Evolutionary conservation across 345 rosid genomes (phyloP), one percentile per base, ranked within the genome.

Genomic region (Litchi chinensis): DNA sequence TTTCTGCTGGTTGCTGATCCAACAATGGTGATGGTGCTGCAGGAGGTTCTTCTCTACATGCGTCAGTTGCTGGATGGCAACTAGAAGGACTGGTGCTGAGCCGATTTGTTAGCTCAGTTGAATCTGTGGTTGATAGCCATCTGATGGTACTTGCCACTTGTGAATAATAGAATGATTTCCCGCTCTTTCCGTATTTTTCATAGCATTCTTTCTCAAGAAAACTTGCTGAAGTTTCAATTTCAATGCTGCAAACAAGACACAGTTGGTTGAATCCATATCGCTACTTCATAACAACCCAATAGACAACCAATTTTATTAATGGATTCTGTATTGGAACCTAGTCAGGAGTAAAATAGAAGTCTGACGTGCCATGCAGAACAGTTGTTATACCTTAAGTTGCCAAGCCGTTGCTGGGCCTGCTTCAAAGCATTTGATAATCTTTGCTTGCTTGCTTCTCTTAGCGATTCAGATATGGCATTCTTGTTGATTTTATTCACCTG

Each of bases 121-220:
- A 82, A 84, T 74, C 86, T 80, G 93, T 28, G 0, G 86, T 82
- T 37, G 92, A 87, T 63, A 96, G 83, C 98, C 98, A 93, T 85
- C 99, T 89, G 16, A 88, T 85, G 2, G 93, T 91, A 73, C 95
- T 91, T 4, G 93, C 97, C 70, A 93, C 89, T 85, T 92, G 97
- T 12, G 98, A 96, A 82, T 84, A 88, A 82, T 92, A 94, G 81
- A 94, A 91, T 0, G 98, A 88, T 80, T 90, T 93, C 79, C 98
- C 95, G 18, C 88, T 93, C 91, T 89, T 93, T 77, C 98, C 92
- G 56, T 94, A 94, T 79, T 90, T 94, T 82, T 82, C 79, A 79
- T 84, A 91, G 86, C 98, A 91, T 75, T 94, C 95, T 15, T 81
- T 88, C 90, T 96, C 98, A 37, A 96, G 91, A 74, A 77, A 81